Evolutionary conservation across 495 filamentous ascomycete genomes (phyloP).

Genomic region (Letharia lupina): DNA sequence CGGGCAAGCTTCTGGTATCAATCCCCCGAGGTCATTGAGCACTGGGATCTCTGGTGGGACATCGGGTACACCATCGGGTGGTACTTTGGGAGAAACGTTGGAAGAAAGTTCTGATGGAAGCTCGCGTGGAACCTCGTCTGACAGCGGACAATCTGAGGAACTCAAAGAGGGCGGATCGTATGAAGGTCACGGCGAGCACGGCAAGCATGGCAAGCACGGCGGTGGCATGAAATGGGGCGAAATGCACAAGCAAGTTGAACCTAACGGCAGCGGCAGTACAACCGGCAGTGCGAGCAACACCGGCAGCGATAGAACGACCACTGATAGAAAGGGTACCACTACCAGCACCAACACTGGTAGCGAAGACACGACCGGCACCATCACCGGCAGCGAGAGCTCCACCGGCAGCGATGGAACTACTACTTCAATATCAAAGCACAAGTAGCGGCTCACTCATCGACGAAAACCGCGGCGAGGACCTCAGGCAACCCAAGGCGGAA

Average conservation of each 20-base stretch:
- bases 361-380: background rate
- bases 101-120: background rate
- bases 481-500: background rate
- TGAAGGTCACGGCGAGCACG: background rate
- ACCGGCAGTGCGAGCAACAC: background rate
- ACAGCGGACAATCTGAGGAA: background rate
- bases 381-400: background rate
- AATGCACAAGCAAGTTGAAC: background rate
- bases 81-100: too few species aligned
- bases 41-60: too few species aligned
- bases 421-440: background rate
- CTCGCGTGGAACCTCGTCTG: background rate
- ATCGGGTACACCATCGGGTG: too few species aligned
- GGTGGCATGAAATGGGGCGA: background rate
- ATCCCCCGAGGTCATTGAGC: too few species aligned
- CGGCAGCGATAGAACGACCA: background rate
- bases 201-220: background rate
- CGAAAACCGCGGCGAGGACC: background rate
- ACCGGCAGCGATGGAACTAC: background rate
- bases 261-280: background rate
- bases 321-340: too few species aligned
- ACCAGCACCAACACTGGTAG: too few species aligned
- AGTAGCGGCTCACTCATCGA: background rate
- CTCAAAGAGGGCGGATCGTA: background rate
- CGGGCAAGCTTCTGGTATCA: too few species aligned